A percentile compares a stretch with the other conserved stretches of the same genome.
Conservation (phyloP, 2,329 filamentous ascomycete species). For the Cephalotrichum gorgonifer region DNA sequence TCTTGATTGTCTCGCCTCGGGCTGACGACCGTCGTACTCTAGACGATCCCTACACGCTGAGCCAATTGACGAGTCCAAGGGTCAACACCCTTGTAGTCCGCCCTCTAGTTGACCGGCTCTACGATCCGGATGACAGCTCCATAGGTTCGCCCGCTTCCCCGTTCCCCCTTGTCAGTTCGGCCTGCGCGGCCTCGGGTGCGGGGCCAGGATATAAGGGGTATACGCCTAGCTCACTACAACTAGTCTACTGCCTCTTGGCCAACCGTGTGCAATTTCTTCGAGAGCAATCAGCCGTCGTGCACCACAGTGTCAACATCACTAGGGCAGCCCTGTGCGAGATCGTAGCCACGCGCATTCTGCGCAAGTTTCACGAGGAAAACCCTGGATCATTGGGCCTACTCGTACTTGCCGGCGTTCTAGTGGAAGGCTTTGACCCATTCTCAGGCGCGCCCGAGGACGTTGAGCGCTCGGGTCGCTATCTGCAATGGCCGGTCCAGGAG, state of each 20-base stretch:
- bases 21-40: constrained; percentile 28
- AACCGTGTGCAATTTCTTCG: constrained; percentile 71
- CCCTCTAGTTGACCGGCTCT: constrained; percentile 74
- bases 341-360: constrained; percentile 65
- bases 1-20: not conserved
- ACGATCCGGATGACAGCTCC: constrained; percentile 68
- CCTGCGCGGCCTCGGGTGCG: not conserved
- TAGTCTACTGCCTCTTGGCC: constrained; percentile 74
- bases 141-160: constrained; percentile 37
- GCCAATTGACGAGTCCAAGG: constrained; percentile 64
- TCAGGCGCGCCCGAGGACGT: constrained; percentile 67
- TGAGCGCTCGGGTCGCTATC: constrained; percentile 15
- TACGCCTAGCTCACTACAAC: not conserved
- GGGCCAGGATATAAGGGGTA: constrained; percentile 1
- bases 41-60: constrained; percentile 7
- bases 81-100: constrained; percentile 75
- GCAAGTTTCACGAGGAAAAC: constrained; percentile 70
- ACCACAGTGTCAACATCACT: constrained; percentile 73
- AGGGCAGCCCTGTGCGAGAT: constrained; percentile 72
- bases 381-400: constrained; percentile 60
- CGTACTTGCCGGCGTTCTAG: constrained; percentile 66
- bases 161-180: not conserved
- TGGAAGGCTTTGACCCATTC: constrained; percentile 77
- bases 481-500: constrained; percentile 25
- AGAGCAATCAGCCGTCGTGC: constrained; percentile 64